These are phyloP conservation scores for Mucor indicus DNA, from an alignment of 371 early-diverging fungal species.

Conservation along the genomic window DNA sequence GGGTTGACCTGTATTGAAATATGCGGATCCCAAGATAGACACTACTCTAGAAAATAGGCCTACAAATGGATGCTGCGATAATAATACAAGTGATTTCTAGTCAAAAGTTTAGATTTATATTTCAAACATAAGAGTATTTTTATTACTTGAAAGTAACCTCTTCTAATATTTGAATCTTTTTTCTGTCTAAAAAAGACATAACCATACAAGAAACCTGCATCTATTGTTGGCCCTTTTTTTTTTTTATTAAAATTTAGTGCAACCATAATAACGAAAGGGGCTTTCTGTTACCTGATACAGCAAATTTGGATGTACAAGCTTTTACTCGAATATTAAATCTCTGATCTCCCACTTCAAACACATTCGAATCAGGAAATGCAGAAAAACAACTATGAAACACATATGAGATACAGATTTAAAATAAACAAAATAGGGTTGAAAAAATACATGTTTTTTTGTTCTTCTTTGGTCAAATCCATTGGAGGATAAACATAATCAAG, in stretches of 20 bases:
- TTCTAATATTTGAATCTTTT: conserved; percentile 75
- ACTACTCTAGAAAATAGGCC: conserved; percentile 83
- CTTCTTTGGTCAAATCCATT: conserved; percentile 66
- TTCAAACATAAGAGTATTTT: too few species aligned
- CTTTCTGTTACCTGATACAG: conserved; percentile 64
- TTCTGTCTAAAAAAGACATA: conserved; percentile 95
- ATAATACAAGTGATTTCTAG: conserved; percentile 81
- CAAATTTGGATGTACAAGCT: conserved; percentile 56
- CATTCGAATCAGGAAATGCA: conserved; percentile 94
- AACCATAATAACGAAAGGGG: too few species aligned
- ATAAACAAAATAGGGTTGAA: too few species aligned
- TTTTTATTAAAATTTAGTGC: too few species aligned
- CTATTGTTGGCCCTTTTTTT: conserved; percentile 55
- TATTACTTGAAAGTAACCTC: conserved; percentile 91
- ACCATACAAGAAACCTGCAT: conserved; percentile 81
- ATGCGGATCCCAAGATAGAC: conserved; percentile 72
- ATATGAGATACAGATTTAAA: not conserved
- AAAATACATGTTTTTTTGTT: conserved; percentile 84
- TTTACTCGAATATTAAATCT: conserved; percentile 87
- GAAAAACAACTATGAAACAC: conserved; percentile 74
- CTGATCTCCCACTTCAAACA: conserved; percentile 88
- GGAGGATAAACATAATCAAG: conserved; percentile 86
- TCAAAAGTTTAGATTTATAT: not conserved
- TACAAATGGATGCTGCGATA: conserved; percentile 86
- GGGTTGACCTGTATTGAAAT: conserved; percentile 74